Base-by-base conservation (phyloP, 306 rosid genomes). In the Medicago ruthenica region DNA sequence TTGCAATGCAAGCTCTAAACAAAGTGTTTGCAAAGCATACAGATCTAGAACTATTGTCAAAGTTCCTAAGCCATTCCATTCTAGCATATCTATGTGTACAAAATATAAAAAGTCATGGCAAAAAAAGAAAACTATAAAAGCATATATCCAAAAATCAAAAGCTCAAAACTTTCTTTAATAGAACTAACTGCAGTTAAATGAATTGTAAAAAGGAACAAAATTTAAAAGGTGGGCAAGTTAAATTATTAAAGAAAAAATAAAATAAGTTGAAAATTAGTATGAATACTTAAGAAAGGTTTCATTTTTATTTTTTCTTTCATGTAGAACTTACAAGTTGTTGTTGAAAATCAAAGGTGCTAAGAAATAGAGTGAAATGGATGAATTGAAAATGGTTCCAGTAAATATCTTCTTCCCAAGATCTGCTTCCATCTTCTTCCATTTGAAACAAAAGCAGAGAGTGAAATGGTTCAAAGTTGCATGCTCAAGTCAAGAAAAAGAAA, bases 141-240 rank as follows among this genome's bases (percentile, higher is more conserved):
- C 7, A 34, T 34, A 34, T 34, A 34, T 34, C 37, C 37, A 34
- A 34, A 8, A 10, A 21, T 14, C 20, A 31, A 60, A 60, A 60
- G 67, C 64, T 76, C 14, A 66, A 65, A 61, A 9, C 31, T 65
- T 71, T 53, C 61, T 44, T 11, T 12, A 21, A 76, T 13, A 24
- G 58, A 67, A 41, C 21, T 12, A 12, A 58, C 39, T 22, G 1
- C 37, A 58, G 6, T 27, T 14, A 60, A 47, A 12, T 5, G 9
- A 27, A 27, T 11, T 9, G 60, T 9, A 18, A 21, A 5, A 69
- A 54, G 9, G 22, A 21, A 21, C 14, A 8, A 14, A 27, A 60
- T 14, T 31, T 14, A 17, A 40, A 57, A 57, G 0, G 0, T 57
- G 58, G 45, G 12, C 51, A 57, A 58, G 51, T 66, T 10, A 20